Evolutionary conservation across 306 rosid genomes (phyloP), one percentile per base, ranked within the genome.

Genomic region (Delonix regia): DNA sequence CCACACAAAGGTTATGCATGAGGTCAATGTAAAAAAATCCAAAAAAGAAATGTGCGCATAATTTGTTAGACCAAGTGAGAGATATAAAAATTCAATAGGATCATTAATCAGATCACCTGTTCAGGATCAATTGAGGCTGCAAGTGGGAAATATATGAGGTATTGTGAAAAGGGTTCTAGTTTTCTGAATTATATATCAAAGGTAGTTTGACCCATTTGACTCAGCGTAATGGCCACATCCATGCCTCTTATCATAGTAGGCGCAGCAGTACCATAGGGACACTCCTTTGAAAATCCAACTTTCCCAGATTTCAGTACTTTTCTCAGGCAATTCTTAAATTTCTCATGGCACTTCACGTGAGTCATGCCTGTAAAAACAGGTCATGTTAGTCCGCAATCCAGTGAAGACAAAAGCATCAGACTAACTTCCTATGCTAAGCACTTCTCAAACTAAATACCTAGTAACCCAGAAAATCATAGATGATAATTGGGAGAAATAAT

Each of bases 211-310:
- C 90, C 85, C 33, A 95, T 85, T 77, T 87, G 89, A 84, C 94
- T 89, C 19, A 95, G 61, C 59, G 90, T n/a, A 81, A 92, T 91
- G 44, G 97, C 97, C 75, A 92, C 53, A 78, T 95, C 97, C 97
- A 95, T 95, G 76, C 94, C 99, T 75, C 86, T 89, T 61, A 87
- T 85, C 99, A 92, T 92, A 16, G 92, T 92, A 28, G 97, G 86
- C 63, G 80, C 90, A 62, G 91, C 90, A 3, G 61, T 83, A 41
- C 78, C 81, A 55, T 74, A 77, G 19, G 97, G 97, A 79, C 95
- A 92, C 66, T 73, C 84, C 69, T 74, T 48, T 0, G 99, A 90
- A 82, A 94, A 94, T 71, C 99, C 97, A 75, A 14, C 82, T 77
- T 86, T 91, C 12, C 99, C 96, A 24, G 97, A 89, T 53, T 88